Percentiles rank a stretch among this genome's conserved stretches.
Evolutionary conservation across 495 filamentous ascomycete genomes (phyloP).

Genomic region (Barbatosphaeria neglecta): DNA sequence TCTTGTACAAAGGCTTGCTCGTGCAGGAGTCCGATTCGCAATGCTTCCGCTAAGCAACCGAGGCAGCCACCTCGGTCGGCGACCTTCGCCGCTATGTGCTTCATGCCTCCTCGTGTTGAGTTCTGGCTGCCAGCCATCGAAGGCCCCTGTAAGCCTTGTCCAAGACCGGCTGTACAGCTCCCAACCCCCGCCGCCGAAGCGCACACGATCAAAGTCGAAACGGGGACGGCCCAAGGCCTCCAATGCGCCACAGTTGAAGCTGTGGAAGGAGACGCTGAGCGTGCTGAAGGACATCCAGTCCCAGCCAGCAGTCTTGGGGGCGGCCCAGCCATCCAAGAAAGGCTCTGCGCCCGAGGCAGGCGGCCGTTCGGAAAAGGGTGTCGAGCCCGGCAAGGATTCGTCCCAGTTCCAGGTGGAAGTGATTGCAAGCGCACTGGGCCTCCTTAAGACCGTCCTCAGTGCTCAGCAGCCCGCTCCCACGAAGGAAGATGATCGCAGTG

Average conservation of each 20-base stretch:
- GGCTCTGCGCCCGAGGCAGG: not conserved
- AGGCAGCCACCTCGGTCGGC: not conserved
- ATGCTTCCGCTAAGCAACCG: not conserved
- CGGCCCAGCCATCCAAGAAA: not conserved
- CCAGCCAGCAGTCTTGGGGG: not conserved
- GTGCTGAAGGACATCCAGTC: constrained; percentile 3
- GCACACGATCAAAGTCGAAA: not conserved
- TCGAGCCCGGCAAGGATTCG: not conserved
- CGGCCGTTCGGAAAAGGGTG: not conserved
- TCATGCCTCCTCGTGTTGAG: not conserved
- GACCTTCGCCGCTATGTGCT: not conserved
- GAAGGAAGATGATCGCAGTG: not conserved
- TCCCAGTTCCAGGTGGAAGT: not conserved
- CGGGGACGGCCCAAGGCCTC: not conserved
- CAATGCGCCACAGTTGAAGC: not conserved
- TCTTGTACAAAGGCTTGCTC: no score
- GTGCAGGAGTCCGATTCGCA: not conserved
- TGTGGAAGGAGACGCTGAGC: constrained; percentile 6
- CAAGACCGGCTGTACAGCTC: not conserved
- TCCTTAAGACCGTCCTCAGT: not conserved
- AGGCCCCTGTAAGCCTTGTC: not conserved
- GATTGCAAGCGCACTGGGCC: not conserved
- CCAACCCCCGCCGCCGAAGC: not conserved
- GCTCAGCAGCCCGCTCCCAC: not conserved
- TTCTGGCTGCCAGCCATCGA: not conserved